Evolutionary conservation across 768 basidiomycete species (phyloP), one percentile per base, ranked within the genome.

Genomic region (Mycena amicta): DNA sequence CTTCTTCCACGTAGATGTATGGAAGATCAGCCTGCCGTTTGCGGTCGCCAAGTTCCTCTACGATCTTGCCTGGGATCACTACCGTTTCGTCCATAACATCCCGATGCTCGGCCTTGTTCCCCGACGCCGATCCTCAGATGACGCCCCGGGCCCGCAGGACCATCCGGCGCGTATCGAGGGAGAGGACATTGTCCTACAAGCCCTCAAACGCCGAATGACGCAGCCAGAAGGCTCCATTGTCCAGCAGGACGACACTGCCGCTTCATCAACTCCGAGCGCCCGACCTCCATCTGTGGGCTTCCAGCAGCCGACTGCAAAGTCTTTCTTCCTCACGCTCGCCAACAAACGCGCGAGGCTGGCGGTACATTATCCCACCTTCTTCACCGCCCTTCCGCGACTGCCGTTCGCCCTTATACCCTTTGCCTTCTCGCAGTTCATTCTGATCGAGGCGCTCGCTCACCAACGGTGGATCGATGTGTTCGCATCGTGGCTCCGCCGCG

Each of bases 371-470:
- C 93, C 93, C 0, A 94, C 90, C 1, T 77, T 89, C 60, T 78
- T 81, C 69, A 83, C 82, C 11, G 83, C 86, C 22, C 74, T 87
- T 22, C 80, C 84, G 0, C 83, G 88, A 20, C 78, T 95, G 0
- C 95, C 94, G 0, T 85, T 94, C 58, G 81, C 85, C 13, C 84
- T 97, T 5, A 76, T 97, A 16, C 93, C 93, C 0, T 98, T 98
- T 68, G 92, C 94, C 0, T 94, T 98, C 69, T 88, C 90, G 1
- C 93, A 95, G 72, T 98, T 98, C 75, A 93, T 98, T 63, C 84
- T 98, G 56, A 92, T 96, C 57, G 90, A 95, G 68, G 90, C 82
- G 0, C 81, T 98, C 5, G 80, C 86, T 13, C 80, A 85, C 60
- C 86, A 88, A 57, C 93, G 93, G 26, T 98, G 95, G 94, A 92